These are phyloP conservation scores for Leccinum variicolor DNA, from an alignment of 768 basidiomycete species.

Conservation along the genomic window DNA sequence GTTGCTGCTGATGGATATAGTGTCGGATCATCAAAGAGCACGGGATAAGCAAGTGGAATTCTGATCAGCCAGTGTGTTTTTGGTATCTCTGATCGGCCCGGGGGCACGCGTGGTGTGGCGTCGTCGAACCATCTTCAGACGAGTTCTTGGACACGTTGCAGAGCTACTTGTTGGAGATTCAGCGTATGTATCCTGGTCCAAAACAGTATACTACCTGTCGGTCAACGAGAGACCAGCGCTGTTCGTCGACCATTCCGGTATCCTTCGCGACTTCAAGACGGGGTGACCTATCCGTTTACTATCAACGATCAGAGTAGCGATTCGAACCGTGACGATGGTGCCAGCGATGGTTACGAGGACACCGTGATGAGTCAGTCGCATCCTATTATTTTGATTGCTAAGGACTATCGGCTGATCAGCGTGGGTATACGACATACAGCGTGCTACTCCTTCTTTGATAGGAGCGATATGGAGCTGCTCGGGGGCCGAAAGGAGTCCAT, in stretches of 20 bases:
- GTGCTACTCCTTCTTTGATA: constrained; percentile 85
- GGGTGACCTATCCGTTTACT: constrained; percentile 54
- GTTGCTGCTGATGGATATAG: constrained; percentile 95
- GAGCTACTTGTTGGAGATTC: constrained; percentile 78
- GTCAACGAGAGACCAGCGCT: constrained; percentile 84
- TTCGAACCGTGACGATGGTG: constrained; percentile 33
- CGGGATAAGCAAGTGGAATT: constrained; percentile 71
- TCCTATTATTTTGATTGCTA: not conserved
- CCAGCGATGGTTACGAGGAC: constrained; percentile 45
- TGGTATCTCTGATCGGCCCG: not conserved
- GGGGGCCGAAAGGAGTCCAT: constrained; percentile 58
- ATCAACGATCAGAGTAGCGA: constrained; percentile 36
- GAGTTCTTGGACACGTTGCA: constrained; percentile 80
- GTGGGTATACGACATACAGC: constrained; percentile 36
- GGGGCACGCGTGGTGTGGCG: constrained; percentile 56
- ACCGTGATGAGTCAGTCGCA: constrained; percentile 58
- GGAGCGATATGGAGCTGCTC: constrained; percentile 66
- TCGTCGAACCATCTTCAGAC: constrained; percentile 97
- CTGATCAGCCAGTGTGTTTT: not conserved
- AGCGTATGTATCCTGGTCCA: constrained; percentile 46
- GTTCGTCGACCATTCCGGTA: constrained; percentile 73
- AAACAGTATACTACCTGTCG: constrained; percentile 53
- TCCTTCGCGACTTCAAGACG: constrained; percentile 73
- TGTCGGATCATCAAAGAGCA: constrained; percentile 99
- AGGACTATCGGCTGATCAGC: constrained; percentile 6